Evolutionary conservation across 306 rosid species (phyloP), one percentile per base, ranked within the genome.

Genomic region (Amphicarpaea edgeworthii): DNA sequence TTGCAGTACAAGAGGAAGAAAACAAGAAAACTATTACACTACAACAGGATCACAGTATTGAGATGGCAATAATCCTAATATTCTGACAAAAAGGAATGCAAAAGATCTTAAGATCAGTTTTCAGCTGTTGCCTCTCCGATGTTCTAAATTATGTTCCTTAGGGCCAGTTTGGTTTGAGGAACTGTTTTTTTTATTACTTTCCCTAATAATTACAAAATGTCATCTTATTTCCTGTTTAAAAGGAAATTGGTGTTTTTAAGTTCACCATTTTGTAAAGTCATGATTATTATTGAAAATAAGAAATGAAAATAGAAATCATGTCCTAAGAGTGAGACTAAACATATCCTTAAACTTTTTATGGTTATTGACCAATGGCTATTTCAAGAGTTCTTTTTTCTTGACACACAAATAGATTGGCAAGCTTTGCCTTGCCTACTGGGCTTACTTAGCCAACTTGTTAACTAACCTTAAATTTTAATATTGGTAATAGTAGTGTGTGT

Each of bases 1-100:
- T 7, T 30, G 38, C 50, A 58, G 74, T 74, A 75, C 50, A 55
- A 49, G 49, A 70, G 50, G 68, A 30, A 46, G 51, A 54, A 68
- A 59, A 68, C 19, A 81, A 73, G 15, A 53, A 59, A 72, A 73
- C 49, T 34, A 28, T 69, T 73, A 70, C 47, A 74, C 59, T 41
- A 53, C 21, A 54, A 60, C 32, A 84, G 49, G 20, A 72, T 38
- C 61, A 66, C 23, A 55, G 69, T 32, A 61, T 46, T 37, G 42
- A 72, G 30, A 71, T 37, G 70, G 77, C 19, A 77, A 63, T 23
- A 72, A 63, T 28, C 73, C 42, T 24, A 70, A 51, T 38, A 62
- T 81, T 55, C 53, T 61, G 38, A 61, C 34, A 69, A 30, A 73
- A 80, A 60, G 12, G 50, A 49, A 74, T 0, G 37, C 6, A 42